phyloP scores from a whole-genome alignment of 768 basidiomycete genomes.

The Sarcomyxa edulis region DNA sequence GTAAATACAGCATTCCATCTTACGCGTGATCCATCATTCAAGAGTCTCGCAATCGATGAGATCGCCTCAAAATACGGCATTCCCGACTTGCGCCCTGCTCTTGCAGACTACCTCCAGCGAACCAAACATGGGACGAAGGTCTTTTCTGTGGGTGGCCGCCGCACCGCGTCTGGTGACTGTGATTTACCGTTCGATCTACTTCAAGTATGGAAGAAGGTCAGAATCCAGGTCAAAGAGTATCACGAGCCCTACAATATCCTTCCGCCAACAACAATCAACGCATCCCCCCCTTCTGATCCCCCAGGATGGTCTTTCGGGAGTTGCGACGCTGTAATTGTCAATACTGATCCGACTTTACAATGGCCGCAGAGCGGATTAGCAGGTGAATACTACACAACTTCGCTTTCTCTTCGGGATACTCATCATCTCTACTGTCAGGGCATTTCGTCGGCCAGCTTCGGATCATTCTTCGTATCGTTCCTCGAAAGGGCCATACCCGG shows the following conservation, averaged over 20 bases:
- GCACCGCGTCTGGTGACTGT: not conserved
- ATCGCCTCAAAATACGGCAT: slow-evolving; percentile 15
- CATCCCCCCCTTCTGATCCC: slow-evolving; percentile 10
- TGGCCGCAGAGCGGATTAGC: slow-evolving; percentile 14
- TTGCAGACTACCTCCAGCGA: slow-evolving; percentile 14
- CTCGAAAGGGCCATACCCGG: not conserved
- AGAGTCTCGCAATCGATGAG: slow-evolving; percentile 15
- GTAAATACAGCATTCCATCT: slow-evolving; percentile 18
- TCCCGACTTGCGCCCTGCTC: slow-evolving; percentile 19
- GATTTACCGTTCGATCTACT: slow-evolving; percentile 13
- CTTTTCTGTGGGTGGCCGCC: slow-evolving; percentile 5
- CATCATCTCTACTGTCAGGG: not conserved
- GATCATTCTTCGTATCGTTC: not conserved
- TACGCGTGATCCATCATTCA: slow-evolving; percentile 11
- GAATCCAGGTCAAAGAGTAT: slow-evolving; percentile 17
- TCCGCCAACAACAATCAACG: slow-evolving; percentile 16
- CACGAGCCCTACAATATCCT: slow-evolving; percentile 13
- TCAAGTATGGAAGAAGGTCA: slow-evolving; percentile 18
- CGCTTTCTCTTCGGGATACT: not conserved
- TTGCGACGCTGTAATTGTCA: slow-evolving; percentile 15
- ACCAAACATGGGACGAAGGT: not conserved
- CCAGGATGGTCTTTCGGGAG: slow-evolving; percentile 15
- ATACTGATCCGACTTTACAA: slow-evolving; percentile 5
- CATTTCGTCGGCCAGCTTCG: not conserved
- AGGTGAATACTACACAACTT: slow-evolving; percentile 7